Evolutionary conservation across 2,329 filamentous ascomycete genomes (phyloP), one percentile per base, ranked within the genome.

Genomic region (Ceratocystis lukuohia): DNA sequence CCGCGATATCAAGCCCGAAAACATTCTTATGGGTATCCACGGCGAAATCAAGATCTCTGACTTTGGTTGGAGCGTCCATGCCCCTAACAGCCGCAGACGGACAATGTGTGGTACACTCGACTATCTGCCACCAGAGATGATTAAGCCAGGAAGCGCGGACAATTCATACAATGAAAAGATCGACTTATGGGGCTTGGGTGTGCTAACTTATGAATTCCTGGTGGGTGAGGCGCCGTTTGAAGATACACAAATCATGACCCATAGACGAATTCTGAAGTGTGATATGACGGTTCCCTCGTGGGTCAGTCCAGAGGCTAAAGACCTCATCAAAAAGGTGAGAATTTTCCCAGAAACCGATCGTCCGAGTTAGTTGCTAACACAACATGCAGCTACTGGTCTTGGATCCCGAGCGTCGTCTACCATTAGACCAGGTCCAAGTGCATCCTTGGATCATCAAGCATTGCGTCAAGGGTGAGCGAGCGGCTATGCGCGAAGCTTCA

Each of bases 391-490:
- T 96, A 48, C 84, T 99, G 56, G 91, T 96, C 22, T 82, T 97
- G 66, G 91, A 97, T 73, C 94, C 94, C 0, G 91, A 96, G 73
- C 96, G 96, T 80, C 83, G 94, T 70, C 89, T 99, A 71, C 84
- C 91, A 2, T 83, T 99, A 10, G 91, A 96, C 17, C 87, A 96
- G 68, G 88, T 97, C 46, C 87, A 93, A 75, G 82, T 82, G 64
- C 94, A 97, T 75, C 93, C 94, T 20, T 99, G 94, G 94, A 96
- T 99, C 72, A 75, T 96, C 71, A 97, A 96, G 80, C 90, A 97
- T 76, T 97, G 93, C 75, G 82, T 88, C 70, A 85, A 84, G 76
- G 80, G 81, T n/a, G 80, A 83, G 73, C 76, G 80, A 65, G 79
- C 78, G 5, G 71, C 77, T 46, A 81, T 79, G 73, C 79, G 78